A percentile compares a stretch with the other conserved stretches of the same genome.
These are phyloP conservation scores for Closterium sp. DNA, from an alignment of 139 green algal genomes.

Conservation along the genomic window DNA sequence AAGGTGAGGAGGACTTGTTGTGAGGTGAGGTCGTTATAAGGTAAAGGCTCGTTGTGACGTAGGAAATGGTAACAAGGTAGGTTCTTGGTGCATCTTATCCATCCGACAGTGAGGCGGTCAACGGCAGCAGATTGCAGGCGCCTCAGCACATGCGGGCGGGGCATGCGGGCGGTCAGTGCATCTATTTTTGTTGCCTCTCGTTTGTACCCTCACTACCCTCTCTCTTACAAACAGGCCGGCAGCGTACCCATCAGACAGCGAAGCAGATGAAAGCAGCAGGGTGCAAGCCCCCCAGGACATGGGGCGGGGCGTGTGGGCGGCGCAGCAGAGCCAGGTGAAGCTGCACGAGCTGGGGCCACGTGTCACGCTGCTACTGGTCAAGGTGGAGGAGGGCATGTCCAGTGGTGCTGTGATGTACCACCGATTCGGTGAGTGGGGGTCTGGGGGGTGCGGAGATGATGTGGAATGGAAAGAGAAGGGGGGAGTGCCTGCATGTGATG, in stretches of 20 bases:
- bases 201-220: not conserved
- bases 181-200: too few species aligned
- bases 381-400: constrained; percentile 93
- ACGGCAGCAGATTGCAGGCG: too few species aligned
- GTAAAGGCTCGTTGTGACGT: not conserved
- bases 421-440: constrained; percentile 34
- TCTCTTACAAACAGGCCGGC: not conserved
- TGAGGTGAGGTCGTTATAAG: constrained; percentile 72
- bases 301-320: constrained; percentile 31
- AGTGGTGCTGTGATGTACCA: constrained; percentile 88
- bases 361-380: constrained; percentile 87
- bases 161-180: constrained; percentile 4
- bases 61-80: too few species aligned
- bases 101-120: too few species aligned
- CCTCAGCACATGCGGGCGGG: constrained; percentile 10
- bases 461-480: not conserved
- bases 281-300: not conserved
- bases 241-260: constrained; percentile 65
- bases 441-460: not conserved
- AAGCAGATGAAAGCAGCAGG: constrained; percentile 65
- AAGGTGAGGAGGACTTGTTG: not conserved
- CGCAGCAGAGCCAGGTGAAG: constrained; percentile 37
- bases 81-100: too few species aligned
- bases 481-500: not conserved
- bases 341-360: constrained; percentile 75